Evolutionary conservation across 1,284 basidiomycete genomes (phyloP), one percentile per base, ranked within the genome.

Genomic region (Kwoniella shivajii): DNA sequence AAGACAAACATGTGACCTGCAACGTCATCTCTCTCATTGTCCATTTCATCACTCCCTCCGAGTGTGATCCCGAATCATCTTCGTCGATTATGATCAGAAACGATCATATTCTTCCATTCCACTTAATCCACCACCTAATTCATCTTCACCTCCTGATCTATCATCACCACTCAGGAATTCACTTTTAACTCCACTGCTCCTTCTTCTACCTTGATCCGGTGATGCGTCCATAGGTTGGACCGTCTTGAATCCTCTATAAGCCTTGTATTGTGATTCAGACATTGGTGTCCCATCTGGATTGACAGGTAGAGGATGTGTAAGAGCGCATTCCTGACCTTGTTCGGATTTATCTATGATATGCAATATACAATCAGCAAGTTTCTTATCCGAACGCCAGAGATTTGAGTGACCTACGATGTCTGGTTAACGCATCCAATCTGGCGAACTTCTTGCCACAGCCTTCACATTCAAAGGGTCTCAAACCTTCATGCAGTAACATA

Each of bases 371-470:
- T 37, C 4, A 30, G 39, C 49, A 22, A 50, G 54, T 29, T 10
- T 1, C 11, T 24, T 9, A 6, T 2, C 24, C 29, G 41, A 26
- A 9, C 9, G 27, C 18, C 39, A 16, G 16, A 24, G 5, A n/a
- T 16, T 0, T 14, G 56, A 57, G 59, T 65, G 37, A 86, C 88
- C 80, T 80, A 93, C 90, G 74, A 67, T 82, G 81, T 48, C 82
- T 73, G 71, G 94, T 95, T 58, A 97, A 82, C 18, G 93, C 93
- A 79, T 97, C 93, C 67, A 93, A 80, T 54, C 93, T 82, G 69
- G 92, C 94, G 80, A 97, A 96, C 18, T 90, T 89, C 82, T 95
- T 95, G 68, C 90, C 88, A 78, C 93, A 97, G 3, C 90, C 90
- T 66, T 88, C 87, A 70, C 93, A 97, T 50, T 89, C 83, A 76